These are phyloP conservation scores for Cercospora zeina DNA, from an alignment of 2,329 filamentous ascomycete species.

Conservation along the genomic window DNA sequence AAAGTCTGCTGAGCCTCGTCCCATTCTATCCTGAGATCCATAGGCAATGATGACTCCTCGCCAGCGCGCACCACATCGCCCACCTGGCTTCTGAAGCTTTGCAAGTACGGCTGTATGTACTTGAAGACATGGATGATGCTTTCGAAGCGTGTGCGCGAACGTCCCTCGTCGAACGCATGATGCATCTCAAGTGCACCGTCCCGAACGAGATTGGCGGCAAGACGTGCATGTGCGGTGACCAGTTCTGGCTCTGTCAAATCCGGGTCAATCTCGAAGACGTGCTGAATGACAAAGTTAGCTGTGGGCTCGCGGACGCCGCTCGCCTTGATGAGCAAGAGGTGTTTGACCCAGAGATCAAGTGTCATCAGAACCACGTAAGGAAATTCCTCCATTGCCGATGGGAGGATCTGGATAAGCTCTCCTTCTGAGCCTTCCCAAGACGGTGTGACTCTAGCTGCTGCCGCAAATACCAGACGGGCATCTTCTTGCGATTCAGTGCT, in stretches of 20 bases:
- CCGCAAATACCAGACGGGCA: slow-evolving; percentile 10
- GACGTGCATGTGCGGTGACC: not conserved
- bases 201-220: slow-evolving; percentile 15
- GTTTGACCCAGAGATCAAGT: slow-evolving; percentile 19
- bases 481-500: slow-evolving; percentile 5
- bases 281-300: slow-evolving; percentile 9
- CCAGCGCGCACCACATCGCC: not conserved
- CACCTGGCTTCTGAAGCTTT: slow-evolving; percentile 8
- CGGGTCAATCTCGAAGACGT: slow-evolving; percentile 16
- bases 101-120: slow-evolving; percentile 13
- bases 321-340: slow-evolving; percentile 20
- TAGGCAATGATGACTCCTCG: not conserved
- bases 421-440: slow-evolving; percentile 26
- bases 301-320: slow-evolving; percentile 13
- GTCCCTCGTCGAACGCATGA: slow-evolving; percentile 7
- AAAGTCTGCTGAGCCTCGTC: slow-evolving; percentile 12
- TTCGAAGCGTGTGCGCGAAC: slow-evolving; percentile 15
- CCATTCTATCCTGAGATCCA: slow-evolving; percentile 15
- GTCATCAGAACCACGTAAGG: slow-evolving; percentile 19
- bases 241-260: slow-evolving; percentile 11
- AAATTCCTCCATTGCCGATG: slow-evolving; percentile 18
- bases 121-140: slow-evolving; percentile 14
- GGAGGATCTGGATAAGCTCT: slow-evolving; percentile 23
- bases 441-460: slow-evolving; percentile 18
- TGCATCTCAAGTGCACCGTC: slow-evolving; percentile 15